Evolutionary conservation across 1,139 yeast species (phyloP).

Genomic region (Hansenula lynferdii): DNA sequence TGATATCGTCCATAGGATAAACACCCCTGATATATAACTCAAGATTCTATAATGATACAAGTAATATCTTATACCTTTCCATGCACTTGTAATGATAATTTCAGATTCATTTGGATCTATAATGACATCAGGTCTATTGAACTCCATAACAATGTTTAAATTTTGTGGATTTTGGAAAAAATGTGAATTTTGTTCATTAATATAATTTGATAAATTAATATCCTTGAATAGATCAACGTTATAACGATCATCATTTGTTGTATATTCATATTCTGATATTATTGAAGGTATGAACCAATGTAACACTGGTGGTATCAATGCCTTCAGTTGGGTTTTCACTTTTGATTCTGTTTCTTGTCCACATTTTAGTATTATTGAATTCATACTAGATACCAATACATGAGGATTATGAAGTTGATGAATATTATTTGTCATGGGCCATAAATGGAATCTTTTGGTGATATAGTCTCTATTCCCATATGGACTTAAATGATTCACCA

Average conservation of each 20-base stretch:
- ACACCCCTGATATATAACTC: constrained; percentile 46
- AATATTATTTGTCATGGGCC: constrained; percentile 21
- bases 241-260: constrained; percentile 4
- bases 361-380: constrained; percentile 18
- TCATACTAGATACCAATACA: constrained; percentile 15
- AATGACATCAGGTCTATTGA: constrained; percentile 22
- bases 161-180: constrained; percentile 18
- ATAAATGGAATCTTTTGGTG: constrained; percentile 11
- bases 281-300: constrained; percentile 13
- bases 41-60: constrained; percentile 43
- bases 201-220: constrained; percentile 5
- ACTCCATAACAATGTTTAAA: constrained; percentile 30
- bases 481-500: constrained; percentile 13
- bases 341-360: not conserved
- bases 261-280: constrained; percentile 2
- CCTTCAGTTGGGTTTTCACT: not conserved
- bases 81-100: constrained; percentile 31
- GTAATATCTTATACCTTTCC: constrained; percentile 56
- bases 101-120: constrained; percentile 23
- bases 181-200: constrained; percentile 2
- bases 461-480: constrained; percentile 11
- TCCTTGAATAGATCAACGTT: constrained; percentile 6
- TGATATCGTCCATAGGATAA: constrained; percentile 38
- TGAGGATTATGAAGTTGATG: constrained; percentile 15
- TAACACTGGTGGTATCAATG: constrained; percentile 18